Base-by-base conservation (phyloP, 768 basidiomycete genomes). In the Phanerochaete carnosa region DNA sequence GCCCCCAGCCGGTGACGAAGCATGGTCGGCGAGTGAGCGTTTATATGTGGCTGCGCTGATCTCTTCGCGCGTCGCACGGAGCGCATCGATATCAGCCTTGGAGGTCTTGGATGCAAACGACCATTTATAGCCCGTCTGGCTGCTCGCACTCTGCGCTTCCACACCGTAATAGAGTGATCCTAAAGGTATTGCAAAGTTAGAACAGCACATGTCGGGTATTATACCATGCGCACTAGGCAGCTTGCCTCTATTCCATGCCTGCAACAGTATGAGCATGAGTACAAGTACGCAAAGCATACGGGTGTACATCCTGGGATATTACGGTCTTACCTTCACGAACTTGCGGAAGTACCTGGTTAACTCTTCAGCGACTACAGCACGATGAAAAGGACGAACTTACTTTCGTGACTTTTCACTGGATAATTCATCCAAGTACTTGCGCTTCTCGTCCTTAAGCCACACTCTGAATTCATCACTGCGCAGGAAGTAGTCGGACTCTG, bases 41-140 rank as follows among this genome's bases (percentile, higher is more conserved):
- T 66, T 72, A 61, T 80, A 74, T 1, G 80, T 84, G 1, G 77
- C 76, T 1, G 72, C 75, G 49, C 72, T 76, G 3, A 94, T 87
- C 56, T 84, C 80, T 58, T 82, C 82, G 26, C 88, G 83, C 1
- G 83, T 83, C 19, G 77, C 74, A 15, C 79, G 80, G n/a, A 92
- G 70, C 0, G 86, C 83, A 1, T 80, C 80, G 13, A 71, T 73
- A 35, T 93, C 89, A 0, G 78, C 80, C n/a, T 78, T 77, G 22
- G 83, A 83, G 2, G 76, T 69, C 59, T 90, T 90, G 22, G 85
- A 82, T 2, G 88, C 86, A 68, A 95, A 95, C 0, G 85, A 84
- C 94, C 94, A 95, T 75, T 91, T 94, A 74, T 93, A 94, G 0
- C 82, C 85, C 4, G 94, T 95, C 60, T 90, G 86, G 49, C 83